phyloP scores from a whole-genome alignment of 2,329 filamentous ascomycete genomes.

The Cytospora paraplurivora region DNA sequence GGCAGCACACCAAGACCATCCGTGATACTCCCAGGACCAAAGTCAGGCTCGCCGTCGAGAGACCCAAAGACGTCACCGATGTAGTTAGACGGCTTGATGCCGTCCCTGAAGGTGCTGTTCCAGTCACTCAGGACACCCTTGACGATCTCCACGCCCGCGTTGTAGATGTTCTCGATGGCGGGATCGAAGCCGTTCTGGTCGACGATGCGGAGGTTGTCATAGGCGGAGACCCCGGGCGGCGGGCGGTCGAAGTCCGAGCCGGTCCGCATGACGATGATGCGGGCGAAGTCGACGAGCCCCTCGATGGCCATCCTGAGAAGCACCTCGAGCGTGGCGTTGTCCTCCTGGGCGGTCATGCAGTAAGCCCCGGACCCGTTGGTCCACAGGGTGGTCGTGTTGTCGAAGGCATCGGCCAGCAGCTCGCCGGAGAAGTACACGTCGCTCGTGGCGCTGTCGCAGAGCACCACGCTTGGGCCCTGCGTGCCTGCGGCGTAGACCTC shows the following conservation, averaged over 20 bases:
- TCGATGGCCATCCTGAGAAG: constrained; percentile 60
- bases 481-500: constrained; percentile 46
- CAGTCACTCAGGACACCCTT: constrained; percentile 64
- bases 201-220: constrained; percentile 60
- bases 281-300: constrained; percentile 63
- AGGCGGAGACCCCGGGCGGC: constrained; percentile 56
- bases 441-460: constrained; percentile 69
- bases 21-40: constrained; percentile 57
- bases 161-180: constrained; percentile 66
- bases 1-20: constrained; percentile 39
- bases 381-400: constrained; percentile 62
- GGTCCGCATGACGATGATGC: constrained; percentile 69
- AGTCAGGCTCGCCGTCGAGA: constrained; percentile 66
- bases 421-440: constrained; percentile 72
- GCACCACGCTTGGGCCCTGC: constrained; percentile 55
- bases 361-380: constrained; percentile 70
- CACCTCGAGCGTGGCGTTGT: constrained; percentile 69
- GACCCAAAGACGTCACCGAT: constrained; percentile 72
- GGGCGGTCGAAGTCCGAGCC: constrained; percentile 73
- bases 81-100: constrained; percentile 64
- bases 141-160: constrained; percentile 66
- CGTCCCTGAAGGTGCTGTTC: constrained; percentile 58
- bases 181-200: constrained; percentile 66
- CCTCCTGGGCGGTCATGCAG: constrained; percentile 73
- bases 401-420: constrained; percentile 63